Conservation (phyloP, 108 stramenopile species). For the Licmophora abbreviata region DNA sequence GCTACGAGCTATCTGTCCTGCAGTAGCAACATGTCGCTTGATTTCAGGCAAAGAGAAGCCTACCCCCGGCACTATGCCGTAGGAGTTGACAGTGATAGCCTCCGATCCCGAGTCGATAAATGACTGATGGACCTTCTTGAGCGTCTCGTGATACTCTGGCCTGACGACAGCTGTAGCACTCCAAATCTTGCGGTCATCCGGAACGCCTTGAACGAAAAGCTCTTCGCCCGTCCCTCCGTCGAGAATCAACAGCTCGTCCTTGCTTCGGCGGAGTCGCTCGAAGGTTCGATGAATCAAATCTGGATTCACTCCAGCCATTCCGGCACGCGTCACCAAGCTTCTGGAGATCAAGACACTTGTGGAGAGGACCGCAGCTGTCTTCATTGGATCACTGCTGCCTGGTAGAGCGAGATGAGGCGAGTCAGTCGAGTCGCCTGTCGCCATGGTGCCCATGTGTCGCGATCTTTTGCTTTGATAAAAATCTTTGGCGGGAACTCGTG, state of each 20-base stretch:
- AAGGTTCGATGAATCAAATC: too few relatives aligned
- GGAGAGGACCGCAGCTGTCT: too few relatives aligned
- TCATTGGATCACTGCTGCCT: too few relatives aligned
- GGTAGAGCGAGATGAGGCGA: too few relatives aligned
- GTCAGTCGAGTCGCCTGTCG: too few relatives aligned
- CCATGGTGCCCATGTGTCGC: too few relatives aligned
- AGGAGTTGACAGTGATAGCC: slow-evolving; percentile 73
- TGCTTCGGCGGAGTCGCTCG: slow-evolving; percentile 1
- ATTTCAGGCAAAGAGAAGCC: slow-evolving; percentile 52
- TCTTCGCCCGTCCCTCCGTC: slow-evolving; percentile 86
- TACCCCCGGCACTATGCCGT: slow-evolving; percentile 68
- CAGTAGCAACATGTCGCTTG: slow-evolving; percentile 18
- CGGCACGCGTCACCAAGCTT: too few relatives aligned
- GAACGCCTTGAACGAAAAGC: slow-evolving; percentile 62
- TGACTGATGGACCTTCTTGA: slow-evolving; percentile 54
- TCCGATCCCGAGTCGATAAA: slow-evolving; percentile 59
- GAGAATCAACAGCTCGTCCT: slow-evolving; percentile 32
- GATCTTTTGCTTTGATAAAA: too few relatives aligned
- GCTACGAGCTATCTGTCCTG: slow-evolving; percentile 47
- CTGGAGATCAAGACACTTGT: too few relatives aligned
- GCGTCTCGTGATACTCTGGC: slow-evolving; percentile 37
- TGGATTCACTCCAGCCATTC: too few relatives aligned
- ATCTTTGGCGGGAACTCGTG: too few relatives aligned
- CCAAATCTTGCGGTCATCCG: slow-evolving; percentile 77
- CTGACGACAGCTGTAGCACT: slow-evolving; percentile 64